Conservation (phyloP, 352 stramenopile species). For the Phytophthora boehmeriae region DNA sequence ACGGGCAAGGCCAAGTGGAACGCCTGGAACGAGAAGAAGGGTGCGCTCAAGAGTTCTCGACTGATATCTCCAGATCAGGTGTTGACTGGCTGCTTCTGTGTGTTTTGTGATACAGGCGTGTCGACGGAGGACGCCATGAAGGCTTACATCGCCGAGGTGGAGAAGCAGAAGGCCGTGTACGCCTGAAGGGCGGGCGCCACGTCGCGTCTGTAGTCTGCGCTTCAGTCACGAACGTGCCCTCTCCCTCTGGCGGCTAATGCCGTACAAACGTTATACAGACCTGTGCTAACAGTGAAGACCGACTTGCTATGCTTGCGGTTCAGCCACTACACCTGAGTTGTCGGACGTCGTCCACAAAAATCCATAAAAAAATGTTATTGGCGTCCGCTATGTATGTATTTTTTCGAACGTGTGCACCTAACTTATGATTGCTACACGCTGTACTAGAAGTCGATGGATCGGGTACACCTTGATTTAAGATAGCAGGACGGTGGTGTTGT, state of each 20-base stretch:
- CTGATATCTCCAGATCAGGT: too few species aligned
- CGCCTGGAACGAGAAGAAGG: slow-evolving; percentile 88
- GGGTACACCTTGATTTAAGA: not conserved
- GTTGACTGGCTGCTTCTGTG: too few species aligned
- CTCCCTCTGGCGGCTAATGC: not conserved
- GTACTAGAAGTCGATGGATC: not conserved
- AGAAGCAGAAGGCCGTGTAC: slow-evolving; percentile 85
- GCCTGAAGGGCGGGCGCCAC: slow-evolving; percentile 49
- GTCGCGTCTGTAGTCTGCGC: slow-evolving; percentile 26
- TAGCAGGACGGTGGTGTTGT: too few species aligned
- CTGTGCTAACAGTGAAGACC: slow-evolving; percentile 2
- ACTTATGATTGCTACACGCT: not conserved
- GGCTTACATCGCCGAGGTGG: slow-evolving; percentile 87
- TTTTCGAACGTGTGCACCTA: not conserved
- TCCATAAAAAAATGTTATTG: slow-evolving; percentile 34
- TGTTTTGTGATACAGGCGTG: slow-evolving; percentile 21
- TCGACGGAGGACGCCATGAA: slow-evolving; percentile 87
- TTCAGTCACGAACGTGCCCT: not conserved
- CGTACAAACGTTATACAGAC: too few species aligned
- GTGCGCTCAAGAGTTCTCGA: too few species aligned
- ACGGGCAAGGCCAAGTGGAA: slow-evolving; percentile 90
- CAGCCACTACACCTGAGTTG: slow-evolving; percentile 9
- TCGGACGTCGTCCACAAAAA: slow-evolving; percentile 22
- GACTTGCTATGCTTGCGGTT: slow-evolving; percentile 8
- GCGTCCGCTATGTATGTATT: slow-evolving; percentile 8